Evolutionary conservation across 78 protist species (phyloP).

Genomic region (Polysphondylium violaceum): DNA sequence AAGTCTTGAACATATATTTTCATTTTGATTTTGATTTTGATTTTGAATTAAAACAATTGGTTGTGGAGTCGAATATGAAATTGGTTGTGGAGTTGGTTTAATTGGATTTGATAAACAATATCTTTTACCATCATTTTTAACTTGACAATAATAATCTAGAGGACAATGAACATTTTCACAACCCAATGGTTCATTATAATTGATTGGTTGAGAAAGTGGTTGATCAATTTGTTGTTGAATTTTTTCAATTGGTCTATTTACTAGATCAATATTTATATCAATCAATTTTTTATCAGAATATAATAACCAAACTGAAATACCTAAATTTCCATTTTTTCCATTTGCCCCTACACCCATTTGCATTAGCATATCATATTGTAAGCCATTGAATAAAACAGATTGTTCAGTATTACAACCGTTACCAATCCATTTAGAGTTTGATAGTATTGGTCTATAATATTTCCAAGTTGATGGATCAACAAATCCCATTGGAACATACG

Average conservation of each 20-base stretch:
- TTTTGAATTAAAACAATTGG: not conserved
- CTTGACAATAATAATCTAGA: not conserved
- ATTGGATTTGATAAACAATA: not conserved
- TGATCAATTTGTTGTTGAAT: not conserved
- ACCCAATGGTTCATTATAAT: not conserved
- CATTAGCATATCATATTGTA: not conserved
- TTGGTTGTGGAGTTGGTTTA: not conserved
- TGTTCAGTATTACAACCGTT: constrained; percentile 1
- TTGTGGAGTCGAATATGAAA: no score
- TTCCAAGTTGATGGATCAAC: constrained; percentile 6
- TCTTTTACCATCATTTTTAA: not conserved
- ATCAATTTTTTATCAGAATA: not conserved
- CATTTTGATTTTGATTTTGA: no score
- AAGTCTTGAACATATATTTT: not conserved
- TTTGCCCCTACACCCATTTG: constrained; percentile 58
- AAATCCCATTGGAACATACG: constrained; percentile 1
- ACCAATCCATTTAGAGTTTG: constrained; percentile 15
- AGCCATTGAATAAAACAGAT: not conserved
- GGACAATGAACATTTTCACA: constrained; percentile 10
- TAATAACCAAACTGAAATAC: constrained; percentile 1
- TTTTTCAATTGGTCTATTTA: not conserved
- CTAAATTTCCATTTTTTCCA: constrained; percentile 24
- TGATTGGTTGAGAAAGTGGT: not conserved
- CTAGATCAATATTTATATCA: constrained; percentile 13
- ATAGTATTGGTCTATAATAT: not conserved